Base-by-base conservation (phyloP, 2,329 filamentous ascomycete genomes). In the Leptodontidium sp. region DNA sequence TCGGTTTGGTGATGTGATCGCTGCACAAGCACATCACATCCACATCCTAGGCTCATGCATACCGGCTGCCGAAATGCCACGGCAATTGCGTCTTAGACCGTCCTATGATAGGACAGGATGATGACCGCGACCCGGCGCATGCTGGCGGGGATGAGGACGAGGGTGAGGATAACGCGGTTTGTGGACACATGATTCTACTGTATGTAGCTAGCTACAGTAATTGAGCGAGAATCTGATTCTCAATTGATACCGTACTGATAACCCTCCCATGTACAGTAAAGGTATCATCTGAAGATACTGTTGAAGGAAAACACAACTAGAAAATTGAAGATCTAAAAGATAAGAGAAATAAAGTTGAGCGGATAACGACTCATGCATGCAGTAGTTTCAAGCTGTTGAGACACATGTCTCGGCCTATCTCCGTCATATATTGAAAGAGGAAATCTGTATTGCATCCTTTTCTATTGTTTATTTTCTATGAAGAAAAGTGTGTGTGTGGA, bases 51-150 rank as follows among this genome's bases (percentile, higher is more conserved):
- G 15, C n/a, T 50, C 47, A 6, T 24, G 47, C 47, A 50, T 40
- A 17, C 35, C 35, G 57, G 57, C 57, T 62, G 59, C 43, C 59
- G 59, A 62, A 40, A 50, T 35, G 43, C 59, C 59, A 62, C 59
- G 59, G 59, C 43, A 62, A 32, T 61, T 49, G 43, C 57, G 9
- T 43, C 15, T 9, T 17, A 43, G 38, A 45, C 35, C 38, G 12
- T 17, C 21, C 15, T 62, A 43, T 47, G 43, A 49, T 45, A 29
- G n/a, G 58, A n/a, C 21, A 21, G 14, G 12, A n/a, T 29, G 59
- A 8, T 62, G 24, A 21, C 12, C 12, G 7, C 24, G 17, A n/a
- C 12, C 21, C 38, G 53, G 2, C 38, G 29, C 29, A 32, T 32
- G 29, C 53, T 57, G 53, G 53, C 32, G 12, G 11, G 17, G 26